A percentile compares a stretch with the other conserved stretches of the same genome.
Evolutionary conservation across 306 rosid species (phyloP).

Genomic region (Acacia confusa): DNA sequence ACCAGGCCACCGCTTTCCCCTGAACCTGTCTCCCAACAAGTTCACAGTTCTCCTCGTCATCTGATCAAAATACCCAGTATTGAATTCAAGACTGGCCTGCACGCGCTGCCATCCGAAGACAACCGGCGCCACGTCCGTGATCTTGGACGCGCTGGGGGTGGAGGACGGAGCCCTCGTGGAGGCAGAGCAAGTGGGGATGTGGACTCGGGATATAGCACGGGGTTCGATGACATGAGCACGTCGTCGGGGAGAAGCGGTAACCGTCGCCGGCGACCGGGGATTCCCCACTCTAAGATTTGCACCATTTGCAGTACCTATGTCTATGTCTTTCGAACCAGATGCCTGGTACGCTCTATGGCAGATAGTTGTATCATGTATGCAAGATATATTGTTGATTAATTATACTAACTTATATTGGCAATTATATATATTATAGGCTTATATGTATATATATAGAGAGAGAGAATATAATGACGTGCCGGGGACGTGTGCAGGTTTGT

Average conservation of each 20-base stretch:
- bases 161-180: slow-evolving; percentile 6
- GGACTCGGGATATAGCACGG: slow-evolving; percentile 4
- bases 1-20: background rate
- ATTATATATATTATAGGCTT: too few relatives aligned
- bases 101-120: slow-evolving; percentile 35
- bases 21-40: slow-evolving; percentile 24
- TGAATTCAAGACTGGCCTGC: slow-evolving; percentile 58
- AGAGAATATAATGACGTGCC: background rate
- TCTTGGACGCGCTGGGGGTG: slow-evolving; percentile 29
- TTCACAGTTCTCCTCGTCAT: slow-evolving; percentile 20
- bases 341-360: slow-evolving; percentile 52
- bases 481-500: slow-evolving; percentile 54
- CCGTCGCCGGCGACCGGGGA: slow-evolving; percentile 58
- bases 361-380: background rate
- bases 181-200: slow-evolving; percentile 1
- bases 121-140: background rate
- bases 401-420: background rate
- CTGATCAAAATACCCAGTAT: slow-evolving; percentile 54
- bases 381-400: background rate
- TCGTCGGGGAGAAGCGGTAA: slow-evolving; percentile 39
- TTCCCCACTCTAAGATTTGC: slow-evolving; percentile 87
- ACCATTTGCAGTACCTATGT: slow-evolving; percentile 60
- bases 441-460: background rate
- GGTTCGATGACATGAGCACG: slow-evolving; percentile 45
- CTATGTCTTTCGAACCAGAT: slow-evolving; percentile 71